phyloP scores from a whole-genome alignment of 2,329 filamentous ascomycete species.

The Teratosphaeria nubilosa region DNA sequence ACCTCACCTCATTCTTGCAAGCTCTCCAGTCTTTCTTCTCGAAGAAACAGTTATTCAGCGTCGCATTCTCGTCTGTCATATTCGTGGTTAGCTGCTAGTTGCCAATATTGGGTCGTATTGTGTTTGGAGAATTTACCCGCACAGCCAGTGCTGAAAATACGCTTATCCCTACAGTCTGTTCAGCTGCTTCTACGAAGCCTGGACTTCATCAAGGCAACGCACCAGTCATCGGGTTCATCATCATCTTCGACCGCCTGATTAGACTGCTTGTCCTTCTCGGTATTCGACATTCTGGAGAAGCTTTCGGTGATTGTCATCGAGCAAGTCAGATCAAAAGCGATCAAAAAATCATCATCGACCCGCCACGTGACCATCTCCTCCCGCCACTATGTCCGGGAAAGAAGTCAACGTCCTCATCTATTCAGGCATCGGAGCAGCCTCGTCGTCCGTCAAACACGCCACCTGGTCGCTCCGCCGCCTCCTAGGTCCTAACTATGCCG shows the following conservation, averaged over 20 bases:
- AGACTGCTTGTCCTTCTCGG: neutral
- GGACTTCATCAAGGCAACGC: constrained; percentile 25
- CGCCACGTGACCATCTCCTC: neutral
- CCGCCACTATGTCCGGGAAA: constrained; percentile 48
- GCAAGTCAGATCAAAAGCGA: neutral
- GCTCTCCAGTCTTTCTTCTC: constrained; percentile 92
- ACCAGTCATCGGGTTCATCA: constrained; percentile 96
- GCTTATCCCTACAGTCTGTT: constrained; percentile 64
- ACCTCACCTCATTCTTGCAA: constrained; percentile 75
- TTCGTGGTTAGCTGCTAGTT: neutral
- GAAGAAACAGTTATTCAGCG: constrained; percentile 90
- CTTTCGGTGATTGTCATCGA: neutral
- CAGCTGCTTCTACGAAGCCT: neutral
- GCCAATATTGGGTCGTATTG: neutral
- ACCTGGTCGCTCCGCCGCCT: constrained; percentile 77
- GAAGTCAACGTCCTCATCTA: constrained; percentile 91
- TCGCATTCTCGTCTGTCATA: constrained; percentile 66
- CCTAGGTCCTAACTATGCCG: constrained; percentile 82
- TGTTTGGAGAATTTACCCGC: constrained; percentile 49
- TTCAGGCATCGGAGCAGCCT: constrained; percentile 74
- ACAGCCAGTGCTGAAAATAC: constrained; percentile 94
- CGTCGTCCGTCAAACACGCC: constrained; percentile 82
- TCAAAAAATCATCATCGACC: neutral
- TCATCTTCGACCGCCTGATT: constrained; percentile 43
- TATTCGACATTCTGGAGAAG: neutral